phyloP scores from a whole-genome alignment of 2,329 filamentous ascomycete species.

The Colletotrichum filicis region DNA sequence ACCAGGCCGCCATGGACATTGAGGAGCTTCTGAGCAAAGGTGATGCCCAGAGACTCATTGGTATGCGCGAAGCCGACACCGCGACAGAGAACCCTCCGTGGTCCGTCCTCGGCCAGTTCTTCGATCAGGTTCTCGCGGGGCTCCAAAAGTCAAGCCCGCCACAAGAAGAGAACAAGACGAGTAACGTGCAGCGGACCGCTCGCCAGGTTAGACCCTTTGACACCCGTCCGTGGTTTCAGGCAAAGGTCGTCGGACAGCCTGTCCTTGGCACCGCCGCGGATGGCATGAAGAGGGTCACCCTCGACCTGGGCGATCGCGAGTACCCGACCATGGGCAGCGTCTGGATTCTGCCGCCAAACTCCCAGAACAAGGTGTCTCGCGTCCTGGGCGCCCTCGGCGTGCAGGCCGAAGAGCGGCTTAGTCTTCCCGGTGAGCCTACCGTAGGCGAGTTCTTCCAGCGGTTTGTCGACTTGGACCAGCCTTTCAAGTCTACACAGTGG shows the following conservation, averaged over 20 bases:
- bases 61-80: constrained; percentile 32
- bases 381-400: constrained; percentile 15
- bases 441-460: constrained; percentile 17
- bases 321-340: constrained; percentile 31
- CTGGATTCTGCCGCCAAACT: constrained; percentile 31
- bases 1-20: constrained; percentile 30
- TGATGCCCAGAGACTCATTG: constrained; percentile 23
- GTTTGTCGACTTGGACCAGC: constrained; percentile 22
- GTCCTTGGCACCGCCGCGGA: neutral
- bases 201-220: constrained; percentile 25
- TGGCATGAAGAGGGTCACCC: constrained; percentile 30
- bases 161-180: neutral
- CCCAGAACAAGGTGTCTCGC: constrained; percentile 27
- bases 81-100: constrained; percentile 25
- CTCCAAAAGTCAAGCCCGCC: constrained; percentile 19
- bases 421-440: constrained; percentile 9
- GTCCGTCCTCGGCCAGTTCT: constrained; percentile 29
- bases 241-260: constrained; percentile 18
- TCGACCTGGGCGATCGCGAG: constrained; percentile 24
- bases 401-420: constrained; percentile 1
- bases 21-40: constrained; percentile 27
- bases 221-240: constrained; percentile 31
- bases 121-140: constrained; percentile 21
- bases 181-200: neutral
- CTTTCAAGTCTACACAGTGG: constrained; percentile 22